Base-by-base conservation (phyloP, 2,329 filamentous ascomycete genomes). In the Sarocladium kiliense region DNA sequence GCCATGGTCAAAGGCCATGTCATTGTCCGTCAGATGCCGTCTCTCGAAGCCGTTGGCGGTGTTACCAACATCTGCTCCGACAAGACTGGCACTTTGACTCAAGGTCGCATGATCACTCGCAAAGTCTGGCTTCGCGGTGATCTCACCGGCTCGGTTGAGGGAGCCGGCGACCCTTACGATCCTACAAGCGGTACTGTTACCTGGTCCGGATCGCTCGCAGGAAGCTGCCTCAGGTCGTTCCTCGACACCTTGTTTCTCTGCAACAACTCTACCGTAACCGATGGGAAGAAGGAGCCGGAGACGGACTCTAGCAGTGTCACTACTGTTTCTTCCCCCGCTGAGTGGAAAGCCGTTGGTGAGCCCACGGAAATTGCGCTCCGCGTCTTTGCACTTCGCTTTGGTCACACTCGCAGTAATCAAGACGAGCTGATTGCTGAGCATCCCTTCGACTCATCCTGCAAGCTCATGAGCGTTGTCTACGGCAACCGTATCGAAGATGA, bases 351-450 rank as follows among this genome's bases (percentile, higher is more conserved):
- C 19, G 71, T 84, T 41, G 86, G 85, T 50, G 84, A 88, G 60
- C 84, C 85, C 3, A 90, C 87, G 3, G 87, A 90, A 61, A 88
- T 90, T 57, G 86, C 87, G 11, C 80, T 90, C 16, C 85, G 88
- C 59, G 86, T 89, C 10, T 86, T 90, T 58, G 85, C 86, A 47
- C 84, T 85, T 72, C 82, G 87, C 18, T 89, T 89, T 61, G 76
- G 78, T 27, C 76, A 77, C 57, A 76, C 72, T 53, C 78, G 78
- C 64, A 65, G 67, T 21, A 68, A 69, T n/a, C 62, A 66, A 23
- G 75, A 77, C 55, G 68, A 70, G 37, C 70, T 85, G 44, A 62
- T 87, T 10, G 79, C 82, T 1, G 87, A 90, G 62, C 86, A 86
- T 54, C 86, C 86, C 2, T 90, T 90, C 63, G 86, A 90, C 65